Conservation (phyloP, 805 yeast genomes). For the Zygosaccharomyces pseudorouxii region DNA sequence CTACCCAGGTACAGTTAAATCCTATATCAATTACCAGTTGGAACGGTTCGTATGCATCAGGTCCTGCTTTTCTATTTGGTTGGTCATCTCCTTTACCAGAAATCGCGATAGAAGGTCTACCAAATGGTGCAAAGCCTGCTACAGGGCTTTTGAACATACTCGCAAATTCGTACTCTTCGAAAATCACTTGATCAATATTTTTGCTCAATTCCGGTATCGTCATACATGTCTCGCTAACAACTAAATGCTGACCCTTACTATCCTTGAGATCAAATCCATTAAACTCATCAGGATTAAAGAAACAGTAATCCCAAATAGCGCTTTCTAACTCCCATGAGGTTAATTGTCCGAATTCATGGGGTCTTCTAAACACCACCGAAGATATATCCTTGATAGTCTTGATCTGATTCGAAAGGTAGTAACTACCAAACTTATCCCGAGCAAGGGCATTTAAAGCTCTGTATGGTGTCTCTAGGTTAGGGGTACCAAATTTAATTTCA, state of each 20-base stretch:
- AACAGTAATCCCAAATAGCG: conserved; percentile 82
- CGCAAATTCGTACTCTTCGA: conserved; percentile 86
- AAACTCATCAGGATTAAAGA: conserved; percentile 44
- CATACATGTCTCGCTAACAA: conserved; percentile 76
- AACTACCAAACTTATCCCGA: conserved; percentile 67
- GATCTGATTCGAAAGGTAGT: conserved; percentile 69
- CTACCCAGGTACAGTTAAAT: conserved; percentile 77
- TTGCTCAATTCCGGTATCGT: conserved; percentile 76
- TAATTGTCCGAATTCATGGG: conserved; percentile 83
- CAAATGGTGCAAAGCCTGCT: conserved; percentile 62
- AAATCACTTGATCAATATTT: conserved; percentile 84
- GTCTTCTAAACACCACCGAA: conserved; percentile 69
- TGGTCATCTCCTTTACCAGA: conserved; percentile 23
- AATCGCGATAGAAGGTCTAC: conserved; percentile 24
- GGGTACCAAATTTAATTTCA: conserved; percentile 62
- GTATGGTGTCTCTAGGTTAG: conserved; percentile 40
- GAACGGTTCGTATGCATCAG: conserved; percentile 48
- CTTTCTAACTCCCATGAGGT: conserved; percentile 89
- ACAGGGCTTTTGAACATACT: conserved; percentile 64
- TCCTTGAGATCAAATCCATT: conserved; percentile 42
- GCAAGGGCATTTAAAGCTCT: conserved; percentile 65
- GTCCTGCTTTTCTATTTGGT: background rate
- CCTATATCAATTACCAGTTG: conserved; percentile 85
- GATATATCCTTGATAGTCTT: conserved; percentile 64
- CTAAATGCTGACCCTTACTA: conserved; percentile 50